Evolutionary conservation across 2,329 filamentous ascomycete species (phyloP), one percentile per base, ranked within the genome.

Genomic region (Microascus cirrosus): DNA sequence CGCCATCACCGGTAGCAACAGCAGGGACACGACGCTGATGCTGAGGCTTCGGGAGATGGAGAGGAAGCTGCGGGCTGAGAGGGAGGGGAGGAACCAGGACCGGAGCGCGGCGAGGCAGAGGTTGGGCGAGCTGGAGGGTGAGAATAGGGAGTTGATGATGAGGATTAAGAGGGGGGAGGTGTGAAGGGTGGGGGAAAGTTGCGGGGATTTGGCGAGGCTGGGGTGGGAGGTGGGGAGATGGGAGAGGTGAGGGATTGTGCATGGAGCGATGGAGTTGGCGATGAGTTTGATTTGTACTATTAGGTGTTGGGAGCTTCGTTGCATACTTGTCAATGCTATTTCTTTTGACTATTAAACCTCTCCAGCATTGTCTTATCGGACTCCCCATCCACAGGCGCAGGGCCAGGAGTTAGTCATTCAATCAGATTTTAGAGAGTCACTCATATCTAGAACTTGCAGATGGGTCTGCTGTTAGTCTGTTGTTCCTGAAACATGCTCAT

Each of bases 1-100:
- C 28, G 60, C 62, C 42, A 62, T 63, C 12, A 55, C 58, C 18
- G 55, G 54, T 32, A 60, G 62, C 20, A 59, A 60, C 25, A 52
- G 25, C 42, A 73, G 74, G 45, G 87, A 93, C 64, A 86, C 89
- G 62, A 83, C 87, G 63, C 96, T 90, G 90, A 84, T 95, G 62
- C 82, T 95, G 62, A 77, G 94, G 7, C 77, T 97, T 36, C 84
- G 90, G 59, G 92, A 97, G 68, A 76, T 97, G 63, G 94, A 99
- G 75, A 81, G 86, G 63, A 84, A 95, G 64, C 77, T 99, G 20
- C 95, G 96, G 70, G 85, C 89, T 53, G 94, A 99, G 73, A 77
- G 94, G 15, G 94, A 97, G 71, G 91, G 86, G 1, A 77, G 94
- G 52, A 76, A 95, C 57, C 76, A 95, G 59, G 94, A 99, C 72